Percentiles rank a stretch among this genome's conserved stretches.
Conservation (phyloP, 495 filamentous ascomycete genomes). For the Arthonia radiata region DNA sequence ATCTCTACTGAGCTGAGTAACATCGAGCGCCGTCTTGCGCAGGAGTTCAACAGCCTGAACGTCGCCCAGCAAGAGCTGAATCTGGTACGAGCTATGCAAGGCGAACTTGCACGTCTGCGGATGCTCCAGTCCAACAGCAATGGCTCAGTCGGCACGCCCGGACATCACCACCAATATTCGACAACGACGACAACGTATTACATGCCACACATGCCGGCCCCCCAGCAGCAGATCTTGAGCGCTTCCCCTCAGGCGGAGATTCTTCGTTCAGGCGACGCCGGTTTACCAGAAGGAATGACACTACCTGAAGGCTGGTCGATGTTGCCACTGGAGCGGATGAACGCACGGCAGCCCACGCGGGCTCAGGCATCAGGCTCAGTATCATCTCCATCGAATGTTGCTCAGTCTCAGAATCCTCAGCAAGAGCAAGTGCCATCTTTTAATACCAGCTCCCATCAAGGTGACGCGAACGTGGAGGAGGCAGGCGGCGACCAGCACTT, state of each 20-base stretch:
- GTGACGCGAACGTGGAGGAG: too few species aligned
- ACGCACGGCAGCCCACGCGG: slow-evolving; percentile 1
- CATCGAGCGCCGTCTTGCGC: slow-evolving; percentile 38
- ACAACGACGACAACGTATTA: slow-evolving; percentile 6
- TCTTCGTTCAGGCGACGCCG: slow-evolving; percentile 35
- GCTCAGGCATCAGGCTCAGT: too few species aligned
- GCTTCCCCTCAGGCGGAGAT: neutral
- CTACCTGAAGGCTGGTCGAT: slow-evolving; percentile 59
- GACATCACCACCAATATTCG: slow-evolving; percentile 2
- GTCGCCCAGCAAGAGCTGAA: slow-evolving; percentile 30
- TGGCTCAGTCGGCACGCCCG: slow-evolving; percentile 3
- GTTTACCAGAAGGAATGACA: slow-evolving; percentile 44
- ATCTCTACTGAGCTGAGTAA: slow-evolving; percentile 33
- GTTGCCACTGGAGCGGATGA: slow-evolving; percentile 1
- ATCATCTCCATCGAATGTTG: too few species aligned
- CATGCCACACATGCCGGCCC: slow-evolving; percentile 16
- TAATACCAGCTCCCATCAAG: too few species aligned
- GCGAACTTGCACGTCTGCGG: slow-evolving; percentile 38
- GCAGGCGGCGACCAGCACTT: too few species aligned
- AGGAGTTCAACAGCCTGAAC: slow-evolving; percentile 32
- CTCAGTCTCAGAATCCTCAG: too few species aligned
- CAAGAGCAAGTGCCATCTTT: too few species aligned
- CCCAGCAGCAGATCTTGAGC: neutral
- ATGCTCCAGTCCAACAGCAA: slow-evolving; percentile 16
- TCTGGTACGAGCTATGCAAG: slow-evolving; percentile 28